Base-by-base conservation (phyloP, 1,139 yeast species). In the Debaryomycetaceae sp. region DNA sequence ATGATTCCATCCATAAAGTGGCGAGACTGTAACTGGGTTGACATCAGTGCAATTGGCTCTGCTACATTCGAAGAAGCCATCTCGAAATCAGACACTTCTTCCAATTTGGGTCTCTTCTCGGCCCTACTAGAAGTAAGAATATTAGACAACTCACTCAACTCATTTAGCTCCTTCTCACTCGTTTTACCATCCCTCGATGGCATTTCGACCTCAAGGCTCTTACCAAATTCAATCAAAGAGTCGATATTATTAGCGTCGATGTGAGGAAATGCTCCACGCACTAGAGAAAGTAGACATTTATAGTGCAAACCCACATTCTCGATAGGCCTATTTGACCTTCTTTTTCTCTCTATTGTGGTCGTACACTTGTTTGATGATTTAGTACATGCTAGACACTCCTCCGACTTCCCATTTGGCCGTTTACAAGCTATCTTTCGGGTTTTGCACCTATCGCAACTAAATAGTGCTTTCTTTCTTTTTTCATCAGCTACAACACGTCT, bases 361-460 rank as follows among this genome's bases (percentile, higher is more conserved):
- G 63, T 53, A 47, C 80, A 75, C 14, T 62, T 60, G 1, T 62
- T 58, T 0, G 66, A 65, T 1, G 65, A 65, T 37, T 62, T 65
- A 3, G 54, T 38, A 44, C 80, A 75, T 27, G 60, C 65, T 3
- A 53, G 35, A 46, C 80, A 75, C 0, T 74, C 49, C 31, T 48
- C 48, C 33, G 47, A 49, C 24, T 43, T 31, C 8, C 46, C 40
- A 4, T 39, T 5, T 23, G 54, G 45, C 36, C 77, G 51, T 34
- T 62, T 59, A 50, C 80, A 75, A 36, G 70, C 73, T 38, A 70
- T 65, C 58, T 75, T 75, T 36, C 70, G 56, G 8, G 57, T 46
- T 50, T 72, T 73, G 52, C 80, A 75, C 20, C 77, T 51, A 49
- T 75, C 80, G 50, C 80, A 75, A 9, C 72, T 63, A 53, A 65